A percentile compares a stretch with the other conserved stretches of the same genome.
phyloP scores from a whole-genome alignment of 2,329 filamentous ascomycete genomes.

The Cladophialophora carrionii region DNA sequence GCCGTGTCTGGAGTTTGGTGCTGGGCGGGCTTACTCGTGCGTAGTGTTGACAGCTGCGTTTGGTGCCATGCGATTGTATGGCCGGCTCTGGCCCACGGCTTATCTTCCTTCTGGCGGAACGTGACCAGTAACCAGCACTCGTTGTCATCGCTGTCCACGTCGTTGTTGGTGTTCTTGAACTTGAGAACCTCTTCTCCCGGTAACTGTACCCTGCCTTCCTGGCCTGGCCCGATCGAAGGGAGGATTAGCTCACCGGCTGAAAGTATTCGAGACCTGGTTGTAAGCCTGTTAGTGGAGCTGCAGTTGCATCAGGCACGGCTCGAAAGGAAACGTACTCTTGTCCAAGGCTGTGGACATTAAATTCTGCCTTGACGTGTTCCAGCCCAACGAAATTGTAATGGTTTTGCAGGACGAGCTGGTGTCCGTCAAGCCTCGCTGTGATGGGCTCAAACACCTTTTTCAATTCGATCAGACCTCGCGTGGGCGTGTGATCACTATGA shows the following conservation, averaged over 20 bases:
- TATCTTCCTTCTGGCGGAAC: conserved; percentile 25
- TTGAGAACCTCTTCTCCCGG: conserved; percentile 20
- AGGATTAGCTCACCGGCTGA: conserved; percentile 22
- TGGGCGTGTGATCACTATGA: conserved; percentile 59
- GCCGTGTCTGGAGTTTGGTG: background rate
- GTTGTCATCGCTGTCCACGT: background rate
- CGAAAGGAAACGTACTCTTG: conserved; percentile 45
- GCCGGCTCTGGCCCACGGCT: conserved; percentile 32
- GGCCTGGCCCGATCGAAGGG: conserved; percentile 40
- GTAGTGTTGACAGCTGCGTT: background rate
- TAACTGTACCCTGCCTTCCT: conserved; percentile 24
- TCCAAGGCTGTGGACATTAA: conserved; percentile 51
- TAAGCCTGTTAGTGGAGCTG: background rate
- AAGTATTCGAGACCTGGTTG: conserved; percentile 16
- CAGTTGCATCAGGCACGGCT: background rate
- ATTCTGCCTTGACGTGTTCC: conserved; percentile 39
- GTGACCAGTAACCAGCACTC: conserved; percentile 31
- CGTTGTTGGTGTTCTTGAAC: background rate
- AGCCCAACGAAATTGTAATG: conserved; percentile 32
- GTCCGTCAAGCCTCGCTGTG: conserved; percentile 54
- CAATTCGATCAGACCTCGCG: conserved; percentile 60
- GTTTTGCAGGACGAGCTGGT: conserved; percentile 44
- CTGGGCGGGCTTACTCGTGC: conserved; percentile 1
- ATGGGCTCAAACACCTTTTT: conserved; percentile 64
- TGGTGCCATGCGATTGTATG: conserved; percentile 34